Evolutionary conservation across 176 grass and related monocot genomes (phyloP).

Genomic region (Otatea glauca): DNA sequence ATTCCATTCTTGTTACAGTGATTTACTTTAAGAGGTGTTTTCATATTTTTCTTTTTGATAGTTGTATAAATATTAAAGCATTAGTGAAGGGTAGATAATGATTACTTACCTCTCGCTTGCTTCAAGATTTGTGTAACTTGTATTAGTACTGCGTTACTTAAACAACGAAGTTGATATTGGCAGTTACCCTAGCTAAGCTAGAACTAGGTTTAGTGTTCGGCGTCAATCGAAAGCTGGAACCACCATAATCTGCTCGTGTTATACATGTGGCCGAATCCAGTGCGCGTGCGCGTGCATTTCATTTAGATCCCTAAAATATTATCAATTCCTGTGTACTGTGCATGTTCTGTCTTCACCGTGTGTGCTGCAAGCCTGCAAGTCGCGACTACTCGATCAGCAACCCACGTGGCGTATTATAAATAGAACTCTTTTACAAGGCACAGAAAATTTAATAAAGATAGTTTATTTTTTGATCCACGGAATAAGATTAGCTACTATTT

Average conservation of each 20-base stretch:
- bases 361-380: neutral
- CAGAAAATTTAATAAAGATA: too few species aligned
- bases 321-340: neutral
- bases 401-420: conserved; percentile 32
- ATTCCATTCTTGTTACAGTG: too few species aligned
- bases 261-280: neutral
- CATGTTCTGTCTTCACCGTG: neutral
- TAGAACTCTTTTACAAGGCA: too few species aligned
- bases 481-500: too few species aligned
- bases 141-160: neutral
- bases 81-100: too few species aligned
- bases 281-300: neutral
- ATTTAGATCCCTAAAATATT: neutral
- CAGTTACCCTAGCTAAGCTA: conserved; percentile 20
- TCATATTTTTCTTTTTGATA: too few species aligned
- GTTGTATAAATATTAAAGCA: too few species aligned
- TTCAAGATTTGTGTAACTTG: too few species aligned
- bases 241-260: conserved; percentile 3
- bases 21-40: too few species aligned
- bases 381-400: neutral
- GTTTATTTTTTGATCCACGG: too few species aligned
- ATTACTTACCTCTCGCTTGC: too few species aligned
- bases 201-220: neutral
- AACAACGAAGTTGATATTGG: neutral
- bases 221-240: neutral